Conservation (phyloP, 306 rosid genomes). For the Casuarina equisetifolia region DNA sequence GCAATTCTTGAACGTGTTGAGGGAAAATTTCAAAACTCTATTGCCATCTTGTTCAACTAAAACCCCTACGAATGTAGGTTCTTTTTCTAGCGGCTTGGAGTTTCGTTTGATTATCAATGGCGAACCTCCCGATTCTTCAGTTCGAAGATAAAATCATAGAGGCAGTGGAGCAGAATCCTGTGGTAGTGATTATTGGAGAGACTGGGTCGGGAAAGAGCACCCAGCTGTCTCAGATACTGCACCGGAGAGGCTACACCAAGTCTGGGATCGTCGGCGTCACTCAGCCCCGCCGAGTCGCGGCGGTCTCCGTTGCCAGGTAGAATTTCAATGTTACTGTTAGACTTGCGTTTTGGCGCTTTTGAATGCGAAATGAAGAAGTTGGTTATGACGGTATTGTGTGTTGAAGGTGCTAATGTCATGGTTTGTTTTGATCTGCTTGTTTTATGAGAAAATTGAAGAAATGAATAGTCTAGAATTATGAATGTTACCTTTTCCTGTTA, state of each 20-base stretch:
- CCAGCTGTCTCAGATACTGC: constrained; percentile 90
- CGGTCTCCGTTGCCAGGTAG: constrained; percentile 86
- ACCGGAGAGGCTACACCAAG: constrained; percentile 66
- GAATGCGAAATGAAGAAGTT: not conserved
- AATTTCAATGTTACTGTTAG: not conserved
- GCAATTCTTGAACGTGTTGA: no score
- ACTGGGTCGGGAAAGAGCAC: constrained; percentile 99
- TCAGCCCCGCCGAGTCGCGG: constrained; percentile 98
- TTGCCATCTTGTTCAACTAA: not conserved
- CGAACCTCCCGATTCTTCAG: constrained; percentile 75
- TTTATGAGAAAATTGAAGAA: not conserved
- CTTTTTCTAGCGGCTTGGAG: not conserved
- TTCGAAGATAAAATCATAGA: constrained; percentile 75
- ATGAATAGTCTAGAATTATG: not conserved
- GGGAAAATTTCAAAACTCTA: not conserved
- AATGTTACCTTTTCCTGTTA: not conserved
- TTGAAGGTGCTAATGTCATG: not conserved
- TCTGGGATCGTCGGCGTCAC: constrained; percentile 76
- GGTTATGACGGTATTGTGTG: not conserved
- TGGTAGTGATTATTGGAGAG: constrained; percentile 82
- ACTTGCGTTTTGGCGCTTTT: not conserved
- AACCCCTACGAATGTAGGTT: not conserved
- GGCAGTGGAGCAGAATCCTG: constrained; percentile 62
- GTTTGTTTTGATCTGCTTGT: not conserved
- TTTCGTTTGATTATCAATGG: constrained; percentile 41